Evolutionary conservation across 257 asterid genomes (phyloP), one percentile per base, ranked within the genome.

Genomic region (Galeopsis tetrahit): DNA sequence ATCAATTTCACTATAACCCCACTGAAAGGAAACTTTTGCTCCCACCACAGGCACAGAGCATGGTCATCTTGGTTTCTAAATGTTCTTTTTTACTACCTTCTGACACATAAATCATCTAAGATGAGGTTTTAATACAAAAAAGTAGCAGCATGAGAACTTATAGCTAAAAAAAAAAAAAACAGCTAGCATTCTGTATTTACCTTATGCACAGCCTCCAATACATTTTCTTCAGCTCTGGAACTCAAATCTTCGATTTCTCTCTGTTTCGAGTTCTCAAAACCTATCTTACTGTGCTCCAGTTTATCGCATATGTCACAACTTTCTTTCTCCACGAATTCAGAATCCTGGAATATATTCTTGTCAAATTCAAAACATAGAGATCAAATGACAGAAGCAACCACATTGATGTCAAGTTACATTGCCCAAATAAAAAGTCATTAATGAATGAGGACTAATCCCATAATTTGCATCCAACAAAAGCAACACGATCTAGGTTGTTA

Each of bases 211-310:
- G 87, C 78, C 75, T 86, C 92, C 68, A 74, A 34, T 59, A 81
- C 90, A 85, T 83, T 90, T 72, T 80, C 87, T 75, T 85, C 91
- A 68, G 90, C 85, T 69, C 85, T 82, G 87, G 84, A 78, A 71
- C 78, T 77, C 83, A 88, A 63, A 79, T 82, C 90, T 72, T 81
- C 86, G 68, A 74, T 70, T 39, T 75, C 81, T 71, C 65, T 68
- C 73, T 73, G 84, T 75, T 84, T 87, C 55, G 78, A 63, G 67
- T 69, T 79, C 73, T 81, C 85, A 48, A 82, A 82, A 82, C 82
- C 82, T 49, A 60, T 66, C 59, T 81, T 31, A 57, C 85, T 79
- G 52, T 73, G 84, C 81, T 82, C 91, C 65, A 80, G 81, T 81
- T 83, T 78, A 77, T 74, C 68, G 32, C 67, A 52, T 15, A 79